phyloP scores from a whole-genome alignment of 1,284 basidiomycete species.

The Peniophora sp. region DNA sequence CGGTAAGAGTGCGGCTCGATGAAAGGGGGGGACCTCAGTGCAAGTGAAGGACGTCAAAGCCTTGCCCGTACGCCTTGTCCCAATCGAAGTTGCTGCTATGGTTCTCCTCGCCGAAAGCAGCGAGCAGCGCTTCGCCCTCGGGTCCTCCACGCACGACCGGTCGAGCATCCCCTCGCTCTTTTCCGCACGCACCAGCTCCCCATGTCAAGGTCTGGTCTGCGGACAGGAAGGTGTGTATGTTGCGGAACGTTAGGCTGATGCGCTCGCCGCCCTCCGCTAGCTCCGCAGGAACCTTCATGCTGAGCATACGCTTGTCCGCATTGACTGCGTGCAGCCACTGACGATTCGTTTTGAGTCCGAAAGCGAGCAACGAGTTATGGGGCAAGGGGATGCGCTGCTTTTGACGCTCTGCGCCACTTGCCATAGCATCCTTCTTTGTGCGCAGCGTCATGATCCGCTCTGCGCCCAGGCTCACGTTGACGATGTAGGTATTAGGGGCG shows the following conservation, averaged over 20 bases:
- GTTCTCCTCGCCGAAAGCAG: slow-evolving; percentile 66
- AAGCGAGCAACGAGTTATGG: slow-evolving; percentile 71
- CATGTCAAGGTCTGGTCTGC: slow-evolving; percentile 42
- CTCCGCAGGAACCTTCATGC: slow-evolving; percentile 46
- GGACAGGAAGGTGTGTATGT: slow-evolving; percentile 65
- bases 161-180: slow-evolving; percentile 42
- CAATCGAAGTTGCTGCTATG: slow-evolving; percentile 60
- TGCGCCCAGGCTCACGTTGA: slow-evolving; percentile 71
- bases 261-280: slow-evolving; percentile 46
- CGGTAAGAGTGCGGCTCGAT: too few relatives aligned
- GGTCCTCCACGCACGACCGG: slow-evolving; percentile 41
- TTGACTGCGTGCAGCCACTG: slow-evolving; percentile 66
- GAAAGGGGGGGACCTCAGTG: too few relatives aligned
- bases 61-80: slow-evolving; percentile 52
- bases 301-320: slow-evolving; percentile 55
- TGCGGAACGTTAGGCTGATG: slow-evolving; percentile 71
- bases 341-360: slow-evolving; percentile 62
- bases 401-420: slow-evolving; percentile 17
- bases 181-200: slow-evolving; percentile 61
- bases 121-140: slow-evolving; percentile 43
- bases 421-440: slow-evolving; percentile 42
- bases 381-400: slow-evolving; percentile 61
- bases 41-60: slow-evolving; percentile 67
- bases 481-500: slow-evolving; percentile 58
- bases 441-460: slow-evolving; percentile 64